Evolutionary conservation across 768 basidiomycete species (phyloP), one percentile per base, ranked within the genome.

Genomic region (Chalciporus chontae): DNA sequence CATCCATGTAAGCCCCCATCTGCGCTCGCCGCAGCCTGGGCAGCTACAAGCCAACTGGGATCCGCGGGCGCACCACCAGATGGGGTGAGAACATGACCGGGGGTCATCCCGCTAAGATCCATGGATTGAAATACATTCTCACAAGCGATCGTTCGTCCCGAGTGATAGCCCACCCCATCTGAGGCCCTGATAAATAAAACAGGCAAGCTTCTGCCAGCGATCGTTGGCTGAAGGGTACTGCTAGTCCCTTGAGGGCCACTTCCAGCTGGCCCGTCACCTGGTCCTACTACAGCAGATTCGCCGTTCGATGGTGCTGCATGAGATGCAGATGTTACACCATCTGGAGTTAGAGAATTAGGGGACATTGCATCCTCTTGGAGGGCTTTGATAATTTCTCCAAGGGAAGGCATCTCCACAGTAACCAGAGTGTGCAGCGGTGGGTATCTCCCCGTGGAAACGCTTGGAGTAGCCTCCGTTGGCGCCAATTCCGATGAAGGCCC

Each of bases 91-190:
- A 77, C 72, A 57, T 72, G 74, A 1, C 72, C 76, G 4, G 66
- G 62, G 17, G 66, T 55, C 60, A 83, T 76, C 21, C 69, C 73
- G 27, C 74, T 73, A 43, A 90, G 71, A 61, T 87, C 84, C 69
- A 90, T 77, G 14, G 73, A 67, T 59, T 84, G 81, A 67, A 89
- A 87, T 15, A 87, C 78, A 61, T 87, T 87, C 64, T 92, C 90
- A 63, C 87, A 88, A 15, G 87, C 78, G 50, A 93, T 82, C 38
- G 85, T 87, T 54, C 89, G 80, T 32, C 90, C 90, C 18, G 91
- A 91, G 64, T 91, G 88, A 65, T 91, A 93, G 4, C 90, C 90
- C 26, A 92, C 83, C n/a, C 91, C 89, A 58, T 93, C 90, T 37
- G 73, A 79, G 14, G 85, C 74, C 27, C 90, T 82, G 50, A 93